A percentile compares a stretch with the other conserved stretches of the same genome.
Conservation (phyloP, 306 rosid species). For the Phaseolus lunatus region DNA sequence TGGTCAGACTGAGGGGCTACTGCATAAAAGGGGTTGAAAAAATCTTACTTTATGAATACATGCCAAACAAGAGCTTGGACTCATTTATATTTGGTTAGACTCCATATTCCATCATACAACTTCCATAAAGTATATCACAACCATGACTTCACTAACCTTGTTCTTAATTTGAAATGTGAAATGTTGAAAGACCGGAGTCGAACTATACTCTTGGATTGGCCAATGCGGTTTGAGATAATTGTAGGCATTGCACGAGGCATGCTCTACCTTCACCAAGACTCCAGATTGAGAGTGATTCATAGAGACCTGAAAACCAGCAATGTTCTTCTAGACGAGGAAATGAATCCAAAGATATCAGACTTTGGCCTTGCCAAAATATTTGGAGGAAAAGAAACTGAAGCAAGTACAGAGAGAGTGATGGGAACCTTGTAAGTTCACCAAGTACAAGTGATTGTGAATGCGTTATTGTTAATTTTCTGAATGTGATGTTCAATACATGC, state of each 20-base stretch:
- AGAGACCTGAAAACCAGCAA: slow-evolving; percentile 54
- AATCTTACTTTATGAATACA: slow-evolving; percentile 57
- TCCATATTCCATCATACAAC: background rate
- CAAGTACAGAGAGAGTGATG: slow-evolving; percentile 40
- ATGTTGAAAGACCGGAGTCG: slow-evolving; percentile 41
- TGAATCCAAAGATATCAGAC: slow-evolving; percentile 52
- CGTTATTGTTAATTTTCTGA: background rate
- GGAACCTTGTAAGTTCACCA: slow-evolving; percentile 49
- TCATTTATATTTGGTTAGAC: slow-evolving; percentile 56
- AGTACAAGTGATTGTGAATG: background rate
- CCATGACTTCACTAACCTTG: background rate
- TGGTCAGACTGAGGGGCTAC: slow-evolving; percentile 58
- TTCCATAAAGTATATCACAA: background rate
- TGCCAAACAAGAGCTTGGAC: slow-evolving; percentile 65
- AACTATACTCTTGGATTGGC: slow-evolving; percentile 49
- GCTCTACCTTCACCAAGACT: slow-evolving; percentile 54
- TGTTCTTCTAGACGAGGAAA: slow-evolving; percentile 48
- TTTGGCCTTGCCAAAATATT: slow-evolving; percentile 50
- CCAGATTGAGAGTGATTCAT: slow-evolving; percentile 46
- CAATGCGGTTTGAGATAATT: slow-evolving; percentile 51
- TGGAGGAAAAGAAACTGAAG: slow-evolving; percentile 49
- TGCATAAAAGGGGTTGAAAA: slow-evolving; percentile 55
- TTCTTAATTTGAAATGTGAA: background rate
- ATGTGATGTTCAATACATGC: background rate
- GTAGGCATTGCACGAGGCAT: slow-evolving; percentile 45